Evolutionary conservation across 768 basidiomycete species (phyloP), one percentile per base, ranked within the genome.

Genomic region (Guyanaporus albipodus): DNA sequence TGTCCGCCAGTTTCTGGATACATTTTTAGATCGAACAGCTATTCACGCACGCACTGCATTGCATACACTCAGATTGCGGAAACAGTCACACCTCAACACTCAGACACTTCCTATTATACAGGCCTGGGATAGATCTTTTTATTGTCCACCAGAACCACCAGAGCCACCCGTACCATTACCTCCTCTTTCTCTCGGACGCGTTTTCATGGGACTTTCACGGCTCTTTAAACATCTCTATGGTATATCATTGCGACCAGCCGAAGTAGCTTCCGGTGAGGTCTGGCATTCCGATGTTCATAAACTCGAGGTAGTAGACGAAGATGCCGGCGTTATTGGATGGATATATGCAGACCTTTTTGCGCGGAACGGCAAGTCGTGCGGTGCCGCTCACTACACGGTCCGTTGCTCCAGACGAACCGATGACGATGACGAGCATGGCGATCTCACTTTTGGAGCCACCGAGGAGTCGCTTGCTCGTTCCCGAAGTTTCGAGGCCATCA

Each of bases 61-160:
- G 29, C 75, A 75, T 31, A 74, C 82, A 36, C 74, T 80, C 46
- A 80, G 75, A 63, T 70, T 67, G 55, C 81, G 77, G 54, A 98
- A 98, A 71, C 85, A 89, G 62, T 73, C 72, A 8, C 84, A 87
- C 56, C 78, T 91, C 23, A 67, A 72, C 18, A 73, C 81, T 2
- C 69, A 74, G 0, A 67, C 74, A 18, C 69, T 78, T 37, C 87
- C 87, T 34, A 70, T 71, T 19, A 80, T 98, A 41, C 80, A 95
- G 53, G 85, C 92, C n/a, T 99, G 96, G 96, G 96, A 98, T 68
- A 78, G 93, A 54, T 94, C 97, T 55, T 95, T 85, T 63, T 97
- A 92, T 66, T 87, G 90, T 47, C 85, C 87, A 1, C 83, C 83
- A 4, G 83, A 88, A 65, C 79, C 82, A 10, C 83, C 84, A 23